A percentile compares a stretch with the other conserved stretches of the same genome.
Conservation (phyloP, 2,329 filamentous ascomycete genomes). For the Sporothrix euskadiensis region DNA sequence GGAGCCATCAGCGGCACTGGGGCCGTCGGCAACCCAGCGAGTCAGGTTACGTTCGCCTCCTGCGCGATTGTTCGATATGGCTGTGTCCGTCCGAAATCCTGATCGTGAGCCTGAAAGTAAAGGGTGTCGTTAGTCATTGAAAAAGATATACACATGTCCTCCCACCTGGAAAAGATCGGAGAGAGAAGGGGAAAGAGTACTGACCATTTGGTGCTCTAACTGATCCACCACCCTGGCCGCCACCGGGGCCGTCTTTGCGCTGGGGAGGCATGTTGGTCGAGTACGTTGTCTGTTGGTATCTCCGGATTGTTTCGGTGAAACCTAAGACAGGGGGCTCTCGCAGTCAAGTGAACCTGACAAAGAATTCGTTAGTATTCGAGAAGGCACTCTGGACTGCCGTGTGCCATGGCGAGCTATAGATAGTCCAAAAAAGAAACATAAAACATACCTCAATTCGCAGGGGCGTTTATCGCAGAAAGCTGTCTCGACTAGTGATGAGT, state of each 20-base stretch:
- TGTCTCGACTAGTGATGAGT: background rate
- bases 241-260: slow-evolving; percentile 38
- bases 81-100: slow-evolving; percentile 80
- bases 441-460: background rate
- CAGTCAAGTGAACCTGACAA: background rate
- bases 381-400: background rate
- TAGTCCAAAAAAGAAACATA: background rate
- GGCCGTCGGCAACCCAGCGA: slow-evolving; percentile 72
- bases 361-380: background rate
- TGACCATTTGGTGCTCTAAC: slow-evolving; percentile 46
- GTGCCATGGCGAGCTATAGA: background rate
- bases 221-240: slow-evolving; percentile 35
- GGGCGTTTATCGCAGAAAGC: background rate
- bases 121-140: background rate
- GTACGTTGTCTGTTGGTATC: slow-evolving; percentile 37
- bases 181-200: slow-evolving; percentile 19
- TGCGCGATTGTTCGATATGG: slow-evolving; percentile 75
- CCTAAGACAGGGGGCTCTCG: slow-evolving; percentile 34
- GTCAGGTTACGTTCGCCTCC: slow-evolving; percentile 75
- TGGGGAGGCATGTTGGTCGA: slow-evolving; percentile 40
- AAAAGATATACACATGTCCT: background rate
- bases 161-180: background rate
- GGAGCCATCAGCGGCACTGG: slow-evolving; percentile 66
- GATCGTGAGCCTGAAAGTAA: slow-evolving; percentile 58
- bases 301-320: slow-evolving; percentile 40